Conservation (phyloP, 495 filamentous ascomycete species). For the Tirmania nivea region DNA sequence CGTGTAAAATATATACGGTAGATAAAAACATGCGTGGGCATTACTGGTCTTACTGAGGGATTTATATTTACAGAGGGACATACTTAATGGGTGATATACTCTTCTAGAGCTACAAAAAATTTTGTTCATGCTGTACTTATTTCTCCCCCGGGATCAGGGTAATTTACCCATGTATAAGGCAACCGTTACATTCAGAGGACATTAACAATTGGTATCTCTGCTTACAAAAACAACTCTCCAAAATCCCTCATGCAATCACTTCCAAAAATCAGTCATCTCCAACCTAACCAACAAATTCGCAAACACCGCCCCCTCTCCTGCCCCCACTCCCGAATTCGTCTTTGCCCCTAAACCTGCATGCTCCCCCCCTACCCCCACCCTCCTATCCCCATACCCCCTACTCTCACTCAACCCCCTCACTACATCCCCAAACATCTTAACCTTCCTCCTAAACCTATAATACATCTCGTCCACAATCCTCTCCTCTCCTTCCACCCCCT, state of each 20-base stretch:
- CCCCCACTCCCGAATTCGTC: slow-evolving; percentile 15
- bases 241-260: background rate
- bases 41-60: too few species aligned
- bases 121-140: too few species aligned
- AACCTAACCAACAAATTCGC: slow-evolving; percentile 32
- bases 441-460: slow-evolving; percentile 39
- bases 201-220: too few species aligned
- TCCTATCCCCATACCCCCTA: slow-evolving; percentile 30
- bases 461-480: slow-evolving; percentile 34
- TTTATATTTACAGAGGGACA: too few species aligned
- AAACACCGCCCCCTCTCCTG: slow-evolving; percentile 21
- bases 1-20: too few species aligned
- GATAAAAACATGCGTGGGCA: too few species aligned
- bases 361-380: slow-evolving; percentile 19
- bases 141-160: too few species aligned
- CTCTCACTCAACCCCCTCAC: slow-evolving; percentile 39
- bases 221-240: too few species aligned
- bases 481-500: slow-evolving; percentile 24
- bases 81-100: too few species aligned
- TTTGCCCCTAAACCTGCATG: slow-evolving; percentile 19
- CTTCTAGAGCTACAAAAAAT: too few species aligned
- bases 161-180: too few species aligned
- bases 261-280: slow-evolving; percentile 38
- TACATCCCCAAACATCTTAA: slow-evolving; percentile 44
- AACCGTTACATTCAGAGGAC: too few species aligned